phyloP scores from a whole-genome alignment of 192 early-diverging fungal genomes.

The Coemansia sp. region DNA sequence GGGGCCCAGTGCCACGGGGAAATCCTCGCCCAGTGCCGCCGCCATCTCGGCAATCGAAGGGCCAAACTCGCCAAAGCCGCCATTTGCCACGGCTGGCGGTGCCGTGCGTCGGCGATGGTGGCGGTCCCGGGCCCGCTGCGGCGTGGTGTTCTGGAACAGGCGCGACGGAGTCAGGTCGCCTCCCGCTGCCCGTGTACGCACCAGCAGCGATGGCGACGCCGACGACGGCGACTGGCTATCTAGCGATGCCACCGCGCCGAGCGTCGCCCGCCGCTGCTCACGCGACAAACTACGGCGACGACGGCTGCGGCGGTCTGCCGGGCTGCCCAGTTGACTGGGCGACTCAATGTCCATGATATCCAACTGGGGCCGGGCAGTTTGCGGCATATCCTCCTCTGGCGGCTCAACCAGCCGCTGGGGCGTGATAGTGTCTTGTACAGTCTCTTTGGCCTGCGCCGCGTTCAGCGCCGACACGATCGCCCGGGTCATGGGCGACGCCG shows the following conservation, averaged over 20 bases:
- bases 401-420: no score
- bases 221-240: neutral
- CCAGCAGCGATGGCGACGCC: conserved; percentile 10
- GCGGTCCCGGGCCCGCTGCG: neutral
- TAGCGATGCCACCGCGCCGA: neutral
- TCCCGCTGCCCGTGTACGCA: conserved; percentile 1
- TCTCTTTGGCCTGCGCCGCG: no score
- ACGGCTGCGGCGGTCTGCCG: conserved; percentile 6
- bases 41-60: conserved; percentile 36
- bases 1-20: conserved; percentile 10
- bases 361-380: no score
- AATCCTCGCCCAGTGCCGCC: conserved; percentile 36
- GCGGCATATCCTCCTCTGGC: no score
- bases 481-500: no score
- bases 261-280: conserved; percentile 1
- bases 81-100: neutral
- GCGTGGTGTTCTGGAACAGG: neutral
- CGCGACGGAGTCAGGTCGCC: neutral
- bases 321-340: conserved; percentile 1
- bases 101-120: conserved; percentile 18
- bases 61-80: neutral
- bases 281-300: conserved; percentile 23
- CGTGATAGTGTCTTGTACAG: no score
- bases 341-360: conserved; percentile 22
- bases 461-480: no score